A percentile compares a stretch with the other conserved stretches of the same genome.
Evolutionary conservation across 164 flowering plant genomes (phyloP).

Genomic region (Nymphaea colorata): DNA sequence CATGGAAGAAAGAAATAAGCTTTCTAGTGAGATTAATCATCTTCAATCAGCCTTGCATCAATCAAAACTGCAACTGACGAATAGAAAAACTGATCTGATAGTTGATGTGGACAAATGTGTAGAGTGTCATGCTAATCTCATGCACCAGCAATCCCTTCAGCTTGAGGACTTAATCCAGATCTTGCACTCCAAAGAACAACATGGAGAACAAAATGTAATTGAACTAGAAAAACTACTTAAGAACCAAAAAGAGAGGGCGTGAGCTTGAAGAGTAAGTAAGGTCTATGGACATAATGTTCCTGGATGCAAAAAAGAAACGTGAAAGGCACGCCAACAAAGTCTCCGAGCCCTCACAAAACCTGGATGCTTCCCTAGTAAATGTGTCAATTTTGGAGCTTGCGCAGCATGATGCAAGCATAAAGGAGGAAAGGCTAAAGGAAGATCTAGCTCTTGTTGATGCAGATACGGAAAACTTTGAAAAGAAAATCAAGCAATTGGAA

Average conservation of each 20-base stretch:
- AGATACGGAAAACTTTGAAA: background rate
- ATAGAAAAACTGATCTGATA: background rate
- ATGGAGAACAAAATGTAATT: conserved; percentile 36
- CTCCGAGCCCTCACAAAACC: conserved; percentile 42
- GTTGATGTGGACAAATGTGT: background rate
- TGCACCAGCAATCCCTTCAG: background rate
- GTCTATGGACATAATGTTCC: conserved; percentile 37
- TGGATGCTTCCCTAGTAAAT: conserved; percentile 45
- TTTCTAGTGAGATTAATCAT: background rate
- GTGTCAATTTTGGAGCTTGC: conserved; percentile 54
- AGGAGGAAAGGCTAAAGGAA: conserved; percentile 50
- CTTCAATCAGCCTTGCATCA: background rate
- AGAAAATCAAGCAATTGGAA: background rate
- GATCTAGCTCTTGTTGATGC: conserved; percentile 8
- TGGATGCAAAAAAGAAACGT: conserved; percentile 43
- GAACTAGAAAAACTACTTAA: conserved; percentile 64
- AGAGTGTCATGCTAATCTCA: background rate
- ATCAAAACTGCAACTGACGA: background rate
- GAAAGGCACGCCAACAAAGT: conserved; percentile 27
- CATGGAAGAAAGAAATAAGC: conserved; percentile 45
- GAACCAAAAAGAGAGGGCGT: conserved; percentile 49
- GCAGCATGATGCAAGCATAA: conserved; percentile 38
- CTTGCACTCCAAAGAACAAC: conserved; percentile 37
- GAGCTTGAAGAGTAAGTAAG: conserved; percentile 74
- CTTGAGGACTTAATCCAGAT: background rate